Conservation (phyloP, 1,284 basidiomycete genomes). For the Entoloma clypeatum region DNA sequence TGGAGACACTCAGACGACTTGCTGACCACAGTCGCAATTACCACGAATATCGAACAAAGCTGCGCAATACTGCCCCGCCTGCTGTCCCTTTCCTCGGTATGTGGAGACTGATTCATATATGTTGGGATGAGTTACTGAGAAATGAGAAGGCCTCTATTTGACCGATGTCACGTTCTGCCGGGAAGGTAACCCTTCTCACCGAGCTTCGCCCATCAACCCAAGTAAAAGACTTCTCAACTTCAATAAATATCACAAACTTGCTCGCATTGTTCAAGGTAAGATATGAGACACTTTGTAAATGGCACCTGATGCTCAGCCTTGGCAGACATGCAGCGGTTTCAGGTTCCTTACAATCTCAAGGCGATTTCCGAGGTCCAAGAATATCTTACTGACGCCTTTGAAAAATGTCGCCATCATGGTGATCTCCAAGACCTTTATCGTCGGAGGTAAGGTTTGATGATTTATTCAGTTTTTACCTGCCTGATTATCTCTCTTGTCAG, state of each 20-base stretch:
- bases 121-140: not conserved
- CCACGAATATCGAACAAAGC: slow-evolving; percentile 82
- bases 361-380: slow-evolving; percentile 82
- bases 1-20: slow-evolving; percentile 80
- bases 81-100: slow-evolving; percentile 90
- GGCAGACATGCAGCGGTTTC: slow-evolving; percentile 90
- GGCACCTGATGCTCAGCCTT: slow-evolving; percentile 1
- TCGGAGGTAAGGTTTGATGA: slow-evolving; percentile 54
- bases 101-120: slow-evolving; percentile 20
- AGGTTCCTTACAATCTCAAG: slow-evolving; percentile 79
- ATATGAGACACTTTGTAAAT: slow-evolving; percentile 5
- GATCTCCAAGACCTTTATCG: slow-evolving; percentile 80
- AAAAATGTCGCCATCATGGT: slow-evolving; percentile 66
- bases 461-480: not conserved
- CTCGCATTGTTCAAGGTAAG: slow-evolving; percentile 80
- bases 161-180: slow-evolving; percentile 95
- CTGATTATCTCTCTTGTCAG: slow-evolving; percentile 33
- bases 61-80: slow-evolving; percentile 81
- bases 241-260: slow-evolving; percentile 91
- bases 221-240: slow-evolving; percentile 90
- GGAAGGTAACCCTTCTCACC: slow-evolving; percentile 87
- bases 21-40: slow-evolving; percentile 93
- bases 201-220: slow-evolving; percentile 75
- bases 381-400: slow-evolving; percentile 70
- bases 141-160: slow-evolving; percentile 69